A percentile compares a stretch with the other conserved stretches of the same genome.
phyloP scores from a whole-genome alignment of 2,329 filamentous ascomycete species.

The Ophiostoma himal-ulmi region DNA sequence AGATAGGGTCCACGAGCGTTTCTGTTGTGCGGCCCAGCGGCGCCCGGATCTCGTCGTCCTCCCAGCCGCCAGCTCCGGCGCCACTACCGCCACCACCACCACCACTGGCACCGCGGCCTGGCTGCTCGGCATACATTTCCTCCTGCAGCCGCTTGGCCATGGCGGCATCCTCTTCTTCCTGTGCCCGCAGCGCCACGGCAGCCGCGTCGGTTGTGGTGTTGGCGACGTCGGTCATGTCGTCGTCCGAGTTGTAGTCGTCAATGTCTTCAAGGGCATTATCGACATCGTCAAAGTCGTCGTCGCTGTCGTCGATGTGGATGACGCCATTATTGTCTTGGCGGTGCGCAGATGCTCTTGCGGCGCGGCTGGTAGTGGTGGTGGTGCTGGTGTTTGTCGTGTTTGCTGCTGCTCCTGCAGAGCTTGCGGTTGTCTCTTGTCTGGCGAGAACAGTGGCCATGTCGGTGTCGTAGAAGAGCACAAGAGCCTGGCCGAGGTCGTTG shows the following conservation, averaged over 20 bases:
- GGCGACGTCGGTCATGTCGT: conserved; percentile 33
- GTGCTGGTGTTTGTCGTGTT: conserved; percentile 13
- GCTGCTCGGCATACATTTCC: conserved; percentile 63
- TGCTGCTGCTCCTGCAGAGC: conserved; percentile 16
- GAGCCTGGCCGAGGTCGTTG: conserved; percentile 75
- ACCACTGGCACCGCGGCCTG: background rate
- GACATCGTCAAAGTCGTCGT: conserved; percentile 57
- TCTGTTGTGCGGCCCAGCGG: conserved; percentile 89
- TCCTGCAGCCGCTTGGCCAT: conserved; percentile 90
- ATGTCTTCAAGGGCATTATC: conserved; percentile 39
- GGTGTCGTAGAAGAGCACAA: conserved; percentile 85
- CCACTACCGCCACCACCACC: background rate
- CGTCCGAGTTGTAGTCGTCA: conserved; percentile 33
- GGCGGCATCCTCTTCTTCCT: conserved; percentile 82
- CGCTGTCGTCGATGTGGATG: conserved; percentile 66
- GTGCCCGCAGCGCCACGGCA: conserved; percentile 43
- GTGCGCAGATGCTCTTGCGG: conserved; percentile 11
- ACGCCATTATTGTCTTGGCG: conserved; percentile 50
- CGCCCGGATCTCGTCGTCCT: conserved; percentile 62
- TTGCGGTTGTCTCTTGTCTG: background rate
- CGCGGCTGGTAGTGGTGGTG: conserved; percentile 9
- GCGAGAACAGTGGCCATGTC: conserved; percentile 49
- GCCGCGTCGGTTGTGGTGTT: conserved; percentile 33
- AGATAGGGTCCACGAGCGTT: conserved; percentile 72
- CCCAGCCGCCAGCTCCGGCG: background rate